Conservation (phyloP, 805 yeast species). For the Candida argentea region DNA sequence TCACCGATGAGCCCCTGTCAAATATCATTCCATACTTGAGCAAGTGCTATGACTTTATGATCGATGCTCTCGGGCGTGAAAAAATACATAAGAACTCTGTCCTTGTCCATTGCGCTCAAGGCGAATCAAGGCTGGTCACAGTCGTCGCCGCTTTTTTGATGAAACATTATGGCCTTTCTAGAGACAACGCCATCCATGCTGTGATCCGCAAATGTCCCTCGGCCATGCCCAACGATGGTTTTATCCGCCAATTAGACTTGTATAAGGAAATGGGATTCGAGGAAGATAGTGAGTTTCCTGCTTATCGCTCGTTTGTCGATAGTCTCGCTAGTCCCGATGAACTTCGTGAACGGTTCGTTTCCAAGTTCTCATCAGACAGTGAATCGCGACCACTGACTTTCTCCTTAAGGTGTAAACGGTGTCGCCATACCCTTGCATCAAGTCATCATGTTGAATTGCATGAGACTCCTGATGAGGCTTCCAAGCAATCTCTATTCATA, state of each 20-base stretch:
- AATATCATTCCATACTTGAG: conserved; percentile 56
- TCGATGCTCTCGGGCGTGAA: conserved; percentile 39
- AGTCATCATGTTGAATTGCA: conserved; percentile 56
- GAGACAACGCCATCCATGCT: conserved; percentile 62
- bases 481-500: conserved; percentile 56
- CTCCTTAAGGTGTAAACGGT: conserved; percentile 67
- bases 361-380: conserved; percentile 5
- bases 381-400: conserved; percentile 15
- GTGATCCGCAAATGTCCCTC: conserved; percentile 53
- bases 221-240: conserved; percentile 66
- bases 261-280: conserved; percentile 34
- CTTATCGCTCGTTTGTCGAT: conserved; percentile 18
- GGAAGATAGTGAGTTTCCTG: conserved; percentile 12
- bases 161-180: conserved; percentile 42
- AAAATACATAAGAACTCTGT: conserved; percentile 19
- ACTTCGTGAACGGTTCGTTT: conserved; percentile 11
- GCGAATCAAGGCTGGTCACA: conserved; percentile 38
- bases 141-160: conserved; percentile 39
- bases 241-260: conserved; percentile 59
- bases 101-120: conserved; percentile 35
- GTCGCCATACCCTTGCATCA: conserved; percentile 62
- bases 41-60: conserved; percentile 58
- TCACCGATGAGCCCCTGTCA: conserved; percentile 63
- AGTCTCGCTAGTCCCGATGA: conserved; percentile 21
- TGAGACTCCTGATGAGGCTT: conserved; percentile 52